Evolutionary conservation across 2,329 filamentous ascomycete genomes (phyloP), one percentile per base, ranked within the genome.

Genomic region (Nothophoma quercina): DNA sequence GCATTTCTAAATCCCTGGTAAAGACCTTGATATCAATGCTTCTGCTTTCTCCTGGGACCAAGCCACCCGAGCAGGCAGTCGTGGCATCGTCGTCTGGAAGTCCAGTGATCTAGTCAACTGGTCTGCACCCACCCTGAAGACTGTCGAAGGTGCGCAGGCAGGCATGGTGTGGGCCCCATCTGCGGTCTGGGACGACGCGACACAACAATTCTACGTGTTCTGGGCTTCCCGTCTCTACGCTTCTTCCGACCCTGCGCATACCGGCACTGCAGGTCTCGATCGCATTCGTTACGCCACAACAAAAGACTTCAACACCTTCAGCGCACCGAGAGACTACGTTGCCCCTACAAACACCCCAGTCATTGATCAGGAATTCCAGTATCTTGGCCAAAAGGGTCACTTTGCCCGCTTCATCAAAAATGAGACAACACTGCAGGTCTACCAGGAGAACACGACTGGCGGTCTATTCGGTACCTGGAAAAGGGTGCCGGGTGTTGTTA

Each of bases 141-240:
- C n/a, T 5, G 51, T 59, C 3, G 57, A 59, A 21, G 38, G 41
- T 18, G 46, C 43, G 2, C 52, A 46, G 2, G 54, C 54, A 1
- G 57, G 57, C 10, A 59, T 59, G 57, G 50, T 55, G 2, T 59
- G 56, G 56, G 53, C 56, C 7, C 53, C 56, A 1, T 50, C 47
- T 18, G 53, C 56, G 2, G 53, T 59, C 1, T 59, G 38, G 32
- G 49, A 56, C 16, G 36, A 49, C 8, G 36, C 33, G 13, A 50
- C 22, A 22, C 53, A 42, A 26, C 50, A 48, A 21, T 59, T 45
- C 38, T 55, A 46, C 25, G 43, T 43, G n/a, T 44, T 39, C 28
- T 51, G 22, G 43, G 35, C 29, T 15, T 50, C 42, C n/a, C 54
- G 38, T 1, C 22, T 43, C 2, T 50, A 50, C n/a, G 5, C 81